Conservation (phyloP, 2,329 filamentous ascomycete genomes). For the Diaporthe vexans region DNA sequence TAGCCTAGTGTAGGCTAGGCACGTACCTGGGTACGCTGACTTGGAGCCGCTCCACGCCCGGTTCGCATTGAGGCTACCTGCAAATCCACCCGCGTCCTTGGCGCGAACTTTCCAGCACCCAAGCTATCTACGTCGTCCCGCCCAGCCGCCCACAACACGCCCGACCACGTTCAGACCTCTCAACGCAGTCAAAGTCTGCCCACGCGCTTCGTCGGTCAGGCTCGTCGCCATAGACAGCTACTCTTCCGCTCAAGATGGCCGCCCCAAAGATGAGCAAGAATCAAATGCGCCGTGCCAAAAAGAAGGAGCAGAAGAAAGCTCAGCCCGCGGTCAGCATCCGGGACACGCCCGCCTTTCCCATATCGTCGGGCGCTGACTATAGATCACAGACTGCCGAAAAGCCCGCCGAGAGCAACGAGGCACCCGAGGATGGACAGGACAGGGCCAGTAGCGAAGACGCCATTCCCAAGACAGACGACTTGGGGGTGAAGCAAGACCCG, state of each 20-base stretch:
- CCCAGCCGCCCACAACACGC: not conserved
- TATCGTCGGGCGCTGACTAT: slow-evolving; percentile 42
- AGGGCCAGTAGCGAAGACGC: slow-evolving; percentile 22
- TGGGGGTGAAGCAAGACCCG: slow-evolving; percentile 59
- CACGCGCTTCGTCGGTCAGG: not conserved
- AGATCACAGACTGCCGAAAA: slow-evolving; percentile 41
- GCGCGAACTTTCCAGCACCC: slow-evolving; percentile 32
- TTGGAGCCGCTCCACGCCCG: slow-evolving; percentile 1
- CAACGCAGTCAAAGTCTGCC: slow-evolving; percentile 1
- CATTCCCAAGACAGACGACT: slow-evolving; percentile 50
- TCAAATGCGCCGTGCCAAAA: slow-evolving; percentile 91
- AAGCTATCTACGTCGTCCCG: slow-evolving; percentile 20
- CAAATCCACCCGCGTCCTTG: slow-evolving; percentile 28
- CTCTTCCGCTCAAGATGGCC: slow-evolving; percentile 64
- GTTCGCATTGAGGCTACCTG: slow-evolving; percentile 5
- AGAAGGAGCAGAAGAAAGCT: slow-evolving; percentile 89
- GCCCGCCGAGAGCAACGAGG: slow-evolving; percentile 38
- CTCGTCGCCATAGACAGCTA: slow-evolving; percentile 14
- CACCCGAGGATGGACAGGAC: slow-evolving; percentile 30
- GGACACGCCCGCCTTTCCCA: not conserved
- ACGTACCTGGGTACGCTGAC: not conserved
- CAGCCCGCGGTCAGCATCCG: slow-evolving; percentile 63
- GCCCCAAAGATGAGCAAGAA: slow-evolving; percentile 89
- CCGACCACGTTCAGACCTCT: not conserved
- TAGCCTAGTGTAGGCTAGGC: too few relatives aligned